Percentiles rank a stretch among this genome's conserved stretches.
Evolutionary conservation across 2,329 filamentous ascomycete species (phyloP).

Genomic region (Botrytis byssoidea): DNA sequence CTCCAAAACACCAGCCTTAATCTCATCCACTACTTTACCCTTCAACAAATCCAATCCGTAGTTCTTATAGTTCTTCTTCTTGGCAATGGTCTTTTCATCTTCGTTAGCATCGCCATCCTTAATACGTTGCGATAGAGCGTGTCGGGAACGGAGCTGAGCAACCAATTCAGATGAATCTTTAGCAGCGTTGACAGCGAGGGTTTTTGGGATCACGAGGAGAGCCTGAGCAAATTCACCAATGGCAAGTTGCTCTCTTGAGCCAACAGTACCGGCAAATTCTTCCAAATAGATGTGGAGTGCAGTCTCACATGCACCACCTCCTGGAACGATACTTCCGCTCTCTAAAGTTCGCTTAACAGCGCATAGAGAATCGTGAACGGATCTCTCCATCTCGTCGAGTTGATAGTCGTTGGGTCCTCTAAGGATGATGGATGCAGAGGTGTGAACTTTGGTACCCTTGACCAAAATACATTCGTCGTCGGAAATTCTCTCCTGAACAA

Average conservation of each 20-base stretch:
- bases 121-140: slow-evolving; percentile 90
- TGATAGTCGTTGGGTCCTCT: slow-evolving; percentile 95
- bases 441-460: slow-evolving; percentile 92
- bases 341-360: slow-evolving; percentile 97
- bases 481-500: slow-evolving; percentile 96
- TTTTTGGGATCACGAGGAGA: slow-evolving; percentile 93
- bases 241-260: slow-evolving; percentile 93
- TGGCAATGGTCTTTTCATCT: slow-evolving; percentile 84
- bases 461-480: slow-evolving; percentile 98
- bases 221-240: slow-evolving; percentile 97
- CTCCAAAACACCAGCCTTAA: slow-evolving; percentile 94
- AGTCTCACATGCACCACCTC: slow-evolving; percentile 96
- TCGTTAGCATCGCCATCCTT: slow-evolving; percentile 80
- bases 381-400: slow-evolving; percentile 98
- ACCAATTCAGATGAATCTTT: slow-evolving; percentile 95
- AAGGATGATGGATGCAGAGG: slow-evolving; percentile 92
- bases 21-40: slow-evolving; percentile 86
- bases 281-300: slow-evolving; percentile 98
- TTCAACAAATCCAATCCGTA: slow-evolving; percentile 89
- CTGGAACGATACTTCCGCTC: slow-evolving; percentile 93
- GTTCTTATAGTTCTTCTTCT: slow-evolving; percentile 98
- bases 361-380: slow-evolving; percentile 92
- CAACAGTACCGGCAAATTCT: slow-evolving; percentile 96
- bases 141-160: slow-evolving; percentile 88
- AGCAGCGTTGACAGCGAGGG: slow-evolving; percentile 91